Conservation (phyloP, 495 filamentous ascomycete genomes). For the Podospora australis region DNA sequence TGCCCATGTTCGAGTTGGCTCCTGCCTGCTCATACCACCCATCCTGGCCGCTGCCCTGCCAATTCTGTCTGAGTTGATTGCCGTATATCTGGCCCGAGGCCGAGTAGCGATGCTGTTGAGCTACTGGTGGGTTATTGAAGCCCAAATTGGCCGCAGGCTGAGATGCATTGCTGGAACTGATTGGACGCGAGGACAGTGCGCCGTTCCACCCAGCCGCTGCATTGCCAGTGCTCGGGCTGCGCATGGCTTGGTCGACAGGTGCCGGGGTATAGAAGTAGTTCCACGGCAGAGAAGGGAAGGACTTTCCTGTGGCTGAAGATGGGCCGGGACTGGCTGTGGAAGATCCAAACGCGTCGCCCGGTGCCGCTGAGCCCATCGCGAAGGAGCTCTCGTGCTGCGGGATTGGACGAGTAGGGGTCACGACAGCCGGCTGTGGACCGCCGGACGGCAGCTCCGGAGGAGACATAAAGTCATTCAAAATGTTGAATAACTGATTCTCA, state of each 20-base stretch:
- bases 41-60: no score
- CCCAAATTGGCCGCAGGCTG: not conserved
- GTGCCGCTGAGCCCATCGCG: conserved; percentile 35
- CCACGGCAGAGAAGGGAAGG: conserved; percentile 40
- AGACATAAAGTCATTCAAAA: conserved; percentile 37
- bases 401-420: conserved; percentile 1
- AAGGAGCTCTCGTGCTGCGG: conserved; percentile 28
- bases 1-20: not conserved
- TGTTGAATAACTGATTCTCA: conserved; percentile 31
- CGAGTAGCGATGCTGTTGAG: not conserved
- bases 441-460: conserved; percentile 24
- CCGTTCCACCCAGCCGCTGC: conserved; percentile 6
- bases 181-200: conserved; percentile 10
- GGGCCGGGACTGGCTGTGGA: conserved; percentile 24
- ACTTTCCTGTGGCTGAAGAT: conserved; percentile 31
- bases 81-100: not conserved
- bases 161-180: conserved; percentile 14
- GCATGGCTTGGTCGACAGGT: conserved; percentile 12
- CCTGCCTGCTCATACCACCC: not conserved
- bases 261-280: conserved; percentile 35
- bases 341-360: conserved; percentile 30
- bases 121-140: conserved; percentile 5
- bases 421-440: not conserved
- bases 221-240: not conserved
- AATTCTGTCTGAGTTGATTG: no score